phyloP scores from a whole-genome alignment of 495 filamentous ascomycete species.

The Aspergillus taichungensis region DNA sequence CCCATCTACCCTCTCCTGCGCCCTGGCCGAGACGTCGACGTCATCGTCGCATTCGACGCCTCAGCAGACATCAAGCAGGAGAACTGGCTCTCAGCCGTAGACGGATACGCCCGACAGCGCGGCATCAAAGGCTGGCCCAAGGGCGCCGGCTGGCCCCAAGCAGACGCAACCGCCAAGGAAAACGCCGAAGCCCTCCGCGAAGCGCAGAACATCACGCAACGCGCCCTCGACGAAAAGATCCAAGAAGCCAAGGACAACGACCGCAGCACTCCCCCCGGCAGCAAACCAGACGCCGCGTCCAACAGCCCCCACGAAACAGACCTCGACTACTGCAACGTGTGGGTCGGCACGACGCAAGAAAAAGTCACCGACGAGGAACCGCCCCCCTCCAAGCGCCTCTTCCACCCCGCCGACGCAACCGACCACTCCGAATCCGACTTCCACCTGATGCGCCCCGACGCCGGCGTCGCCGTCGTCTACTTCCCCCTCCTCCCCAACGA shows the following conservation, averaged over 20 bases:
- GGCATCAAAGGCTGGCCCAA: conserved; percentile 90
- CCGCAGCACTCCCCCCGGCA: conserved; percentile 3
- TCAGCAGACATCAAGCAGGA: conserved; percentile 76
- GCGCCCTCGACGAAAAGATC: conserved; percentile 55
- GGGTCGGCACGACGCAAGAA: conserved; percentile 80
- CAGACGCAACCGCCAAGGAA: conserved; percentile 39
- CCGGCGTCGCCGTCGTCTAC: conserved; percentile 84
- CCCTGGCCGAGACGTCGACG: conserved; percentile 77
- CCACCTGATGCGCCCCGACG: conserved; percentile 64
- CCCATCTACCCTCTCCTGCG: conserved; percentile 90
- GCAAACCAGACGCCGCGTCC: conserved; percentile 1
- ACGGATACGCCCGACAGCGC: conserved; percentile 83
- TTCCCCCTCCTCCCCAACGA: conserved; percentile 82
- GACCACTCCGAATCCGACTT: conserved; percentile 51
- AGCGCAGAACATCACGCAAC: conserved; percentile 51
- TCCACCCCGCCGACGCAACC: conserved; percentile 18
- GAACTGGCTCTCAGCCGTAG: conserved; percentile 88
- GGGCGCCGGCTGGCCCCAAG: conserved; percentile 80
- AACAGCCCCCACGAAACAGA: conserved; percentile 37
- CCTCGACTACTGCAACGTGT: conserved; percentile 85
- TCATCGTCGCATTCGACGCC: conserved; percentile 85
- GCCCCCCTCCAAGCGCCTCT: conserved; percentile 54
- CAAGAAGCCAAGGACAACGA: conserved; percentile 49
- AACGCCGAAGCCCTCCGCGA: conserved; percentile 57
- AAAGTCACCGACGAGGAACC: conserved; percentile 50